Conservation (phyloP, 768 basidiomycete species). For the Boletus tylopilopsis region DNA sequence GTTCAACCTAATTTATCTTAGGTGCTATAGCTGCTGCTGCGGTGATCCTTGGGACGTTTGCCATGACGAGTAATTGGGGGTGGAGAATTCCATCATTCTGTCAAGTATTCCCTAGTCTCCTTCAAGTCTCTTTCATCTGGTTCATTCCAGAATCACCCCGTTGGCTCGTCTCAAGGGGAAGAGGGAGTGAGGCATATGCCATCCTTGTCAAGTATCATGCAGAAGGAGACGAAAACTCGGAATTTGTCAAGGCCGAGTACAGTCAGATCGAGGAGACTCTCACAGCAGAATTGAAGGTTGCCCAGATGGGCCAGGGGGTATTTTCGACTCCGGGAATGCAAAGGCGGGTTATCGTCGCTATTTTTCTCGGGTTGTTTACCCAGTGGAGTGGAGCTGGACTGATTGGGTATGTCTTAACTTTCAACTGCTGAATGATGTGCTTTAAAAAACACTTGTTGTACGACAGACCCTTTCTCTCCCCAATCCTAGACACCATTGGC, state of each 20-base stretch:
- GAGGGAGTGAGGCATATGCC: conserved; percentile 42
- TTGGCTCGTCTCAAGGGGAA: conserved; percentile 57
- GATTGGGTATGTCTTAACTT: background rate
- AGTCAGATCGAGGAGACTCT: conserved; percentile 53
- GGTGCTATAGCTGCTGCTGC: conserved; percentile 38
- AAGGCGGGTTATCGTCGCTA: conserved; percentile 4
- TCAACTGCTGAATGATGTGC: background rate
- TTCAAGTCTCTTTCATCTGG: conserved; percentile 50
- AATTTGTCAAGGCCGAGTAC: conserved; percentile 56
- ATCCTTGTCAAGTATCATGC: conserved; percentile 57
- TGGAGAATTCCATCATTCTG: conserved; percentile 34
- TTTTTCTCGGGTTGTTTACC: conserved; percentile 4
- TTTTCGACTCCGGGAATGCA: conserved; percentile 14
- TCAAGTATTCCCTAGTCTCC: conserved; percentile 48
- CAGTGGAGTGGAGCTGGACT: conserved; percentile 9
- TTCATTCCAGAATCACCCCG: conserved; percentile 61
- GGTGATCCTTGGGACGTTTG: conserved; percentile 59
- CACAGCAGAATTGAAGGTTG: conserved; percentile 22
- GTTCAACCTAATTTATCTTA: background rate
- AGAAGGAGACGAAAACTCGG: conserved; percentile 47
- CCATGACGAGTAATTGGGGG: conserved; percentile 35
- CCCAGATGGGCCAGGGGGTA: background rate
- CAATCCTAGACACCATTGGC: conserved; percentile 9
- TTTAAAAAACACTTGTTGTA: background rate
- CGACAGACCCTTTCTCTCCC: conserved; percentile 3